phyloP scores from a whole-genome alignment of 805 yeast species.

The Groenewaldozyma tartarivorans region DNA sequence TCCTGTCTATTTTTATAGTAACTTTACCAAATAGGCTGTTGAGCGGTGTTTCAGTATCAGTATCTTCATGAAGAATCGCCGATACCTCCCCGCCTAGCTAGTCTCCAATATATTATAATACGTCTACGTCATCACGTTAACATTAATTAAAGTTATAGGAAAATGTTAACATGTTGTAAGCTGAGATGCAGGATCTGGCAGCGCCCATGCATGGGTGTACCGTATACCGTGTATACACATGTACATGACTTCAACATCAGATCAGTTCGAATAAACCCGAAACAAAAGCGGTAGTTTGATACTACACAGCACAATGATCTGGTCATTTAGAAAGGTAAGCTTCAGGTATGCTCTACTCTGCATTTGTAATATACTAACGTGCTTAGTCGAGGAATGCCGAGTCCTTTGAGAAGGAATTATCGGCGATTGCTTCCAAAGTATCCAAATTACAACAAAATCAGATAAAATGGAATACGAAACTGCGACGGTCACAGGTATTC shows the following conservation, averaged over 20 bases:
- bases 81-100: too few relatives aligned
- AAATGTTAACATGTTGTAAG: too few relatives aligned
- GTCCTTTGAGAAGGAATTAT: conserved; percentile 28
- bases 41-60: too few relatives aligned
- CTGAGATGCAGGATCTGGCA: too few relatives aligned
- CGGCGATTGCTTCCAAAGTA: conserved; percentile 23
- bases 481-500: conserved; percentile 23
- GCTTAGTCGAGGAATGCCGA: conserved; percentile 9
- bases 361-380: background rate
- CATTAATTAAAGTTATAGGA: too few relatives aligned
- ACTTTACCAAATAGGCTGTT: too few relatives aligned
- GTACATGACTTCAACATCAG: background rate
- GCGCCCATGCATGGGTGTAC: too few relatives aligned
- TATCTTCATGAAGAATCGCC: too few relatives aligned
- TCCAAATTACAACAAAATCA: conserved; percentile 15
- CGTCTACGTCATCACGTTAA: too few relatives aligned
- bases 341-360: background rate
- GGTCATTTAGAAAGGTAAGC: conserved; percentile 5
- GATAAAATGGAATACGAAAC: conserved; percentile 13
- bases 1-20: too few relatives aligned
- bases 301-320: background rate
- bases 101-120: too few relatives aligned
- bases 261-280: background rate
- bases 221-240: too few relatives aligned
- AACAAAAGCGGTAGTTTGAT: background rate